Evolutionary conservation across 768 basidiomycete species (phyloP).

Genomic region (Lentinula sp.): DNA sequence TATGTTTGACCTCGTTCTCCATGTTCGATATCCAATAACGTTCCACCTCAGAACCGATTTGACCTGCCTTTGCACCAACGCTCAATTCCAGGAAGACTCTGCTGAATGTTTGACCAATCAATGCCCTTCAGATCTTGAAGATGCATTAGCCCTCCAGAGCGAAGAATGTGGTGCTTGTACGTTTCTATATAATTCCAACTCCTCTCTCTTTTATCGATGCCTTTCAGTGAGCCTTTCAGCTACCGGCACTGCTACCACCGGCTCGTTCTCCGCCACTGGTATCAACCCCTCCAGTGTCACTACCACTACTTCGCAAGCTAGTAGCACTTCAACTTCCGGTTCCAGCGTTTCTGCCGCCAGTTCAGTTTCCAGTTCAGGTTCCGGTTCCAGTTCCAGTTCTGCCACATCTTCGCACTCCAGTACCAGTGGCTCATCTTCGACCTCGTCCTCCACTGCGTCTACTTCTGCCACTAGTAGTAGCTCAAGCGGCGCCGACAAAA

Average conservation of each 20-base stretch:
- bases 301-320: not conserved
- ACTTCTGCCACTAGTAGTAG: not conserved
- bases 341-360: not conserved
- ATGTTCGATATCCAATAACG: too few relatives aligned
- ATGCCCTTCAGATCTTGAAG: not conserved
- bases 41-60: not conserved
- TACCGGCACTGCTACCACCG: not conserved
- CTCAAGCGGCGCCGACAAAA: not conserved
- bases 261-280: not conserved
- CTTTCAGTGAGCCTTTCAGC: not conserved
- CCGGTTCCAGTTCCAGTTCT: not conserved
- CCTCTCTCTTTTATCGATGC: not conserved
- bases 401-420: not conserved
- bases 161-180: not conserved
- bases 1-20: not conserved
- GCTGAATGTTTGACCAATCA: not conserved
- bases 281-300: not conserved
- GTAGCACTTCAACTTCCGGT: not conserved
- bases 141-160: not conserved
- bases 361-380: not conserved
- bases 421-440: not conserved
- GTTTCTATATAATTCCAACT: not conserved
- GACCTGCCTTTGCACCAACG: not conserved
- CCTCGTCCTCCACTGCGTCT: not conserved
- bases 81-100: not conserved